These are phyloP conservation scores for Penicillium sp. DNA, from an alignment of 2,329 filamentous ascomycete species.

Conservation along the genomic window DNA sequence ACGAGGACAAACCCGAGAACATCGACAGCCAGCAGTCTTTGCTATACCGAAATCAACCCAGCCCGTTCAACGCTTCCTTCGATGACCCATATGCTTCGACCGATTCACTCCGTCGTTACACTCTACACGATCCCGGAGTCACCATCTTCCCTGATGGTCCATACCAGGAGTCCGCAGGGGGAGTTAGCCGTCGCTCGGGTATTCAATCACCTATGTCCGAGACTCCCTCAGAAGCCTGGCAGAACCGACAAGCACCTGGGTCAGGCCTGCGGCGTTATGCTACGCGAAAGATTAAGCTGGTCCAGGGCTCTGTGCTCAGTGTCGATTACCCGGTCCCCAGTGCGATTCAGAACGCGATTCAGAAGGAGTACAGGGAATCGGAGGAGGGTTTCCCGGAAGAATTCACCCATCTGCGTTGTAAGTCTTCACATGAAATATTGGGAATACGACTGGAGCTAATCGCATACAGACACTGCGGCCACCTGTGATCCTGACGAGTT, in stretches of 20 bases:
- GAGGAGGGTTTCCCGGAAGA: constrained; percentile 86
- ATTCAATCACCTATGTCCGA: constrained; percentile 60
- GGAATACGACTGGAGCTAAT: constrained; percentile 1
- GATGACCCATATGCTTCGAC: constrained; percentile 48
- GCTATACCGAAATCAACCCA: constrained; percentile 39
- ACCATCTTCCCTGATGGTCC: constrained; percentile 53
- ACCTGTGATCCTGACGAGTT: constrained; percentile 98
- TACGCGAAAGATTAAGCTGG: constrained; percentile 96
- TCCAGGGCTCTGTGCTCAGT: constrained; percentile 92
- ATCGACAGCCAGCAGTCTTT: constrained; percentile 28
- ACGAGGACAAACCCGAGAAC: constrained; percentile 25
- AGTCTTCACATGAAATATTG: constrained; percentile 24
- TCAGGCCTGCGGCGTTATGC: constrained; percentile 75
- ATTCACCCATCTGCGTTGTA: constrained; percentile 93
- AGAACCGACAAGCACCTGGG: constrained; percentile 71
- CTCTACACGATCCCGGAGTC: constrained; percentile 51
- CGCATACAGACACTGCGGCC: constrained; percentile 72
- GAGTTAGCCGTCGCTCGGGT: constrained; percentile 47
- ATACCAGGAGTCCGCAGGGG: constrained; percentile 59
- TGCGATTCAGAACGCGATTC: constrained; percentile 94
- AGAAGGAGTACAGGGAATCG: constrained; percentile 81
- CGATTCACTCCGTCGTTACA: constrained; percentile 35
- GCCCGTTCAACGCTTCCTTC: constrained; percentile 47
- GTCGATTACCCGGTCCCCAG: constrained; percentile 96
- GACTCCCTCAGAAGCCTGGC: constrained; percentile 68